Evolutionary conservation across 345 rosid species (phyloP), one percentile per base, ranked within the genome.

Genomic region (Populus pruinosa): DNA sequence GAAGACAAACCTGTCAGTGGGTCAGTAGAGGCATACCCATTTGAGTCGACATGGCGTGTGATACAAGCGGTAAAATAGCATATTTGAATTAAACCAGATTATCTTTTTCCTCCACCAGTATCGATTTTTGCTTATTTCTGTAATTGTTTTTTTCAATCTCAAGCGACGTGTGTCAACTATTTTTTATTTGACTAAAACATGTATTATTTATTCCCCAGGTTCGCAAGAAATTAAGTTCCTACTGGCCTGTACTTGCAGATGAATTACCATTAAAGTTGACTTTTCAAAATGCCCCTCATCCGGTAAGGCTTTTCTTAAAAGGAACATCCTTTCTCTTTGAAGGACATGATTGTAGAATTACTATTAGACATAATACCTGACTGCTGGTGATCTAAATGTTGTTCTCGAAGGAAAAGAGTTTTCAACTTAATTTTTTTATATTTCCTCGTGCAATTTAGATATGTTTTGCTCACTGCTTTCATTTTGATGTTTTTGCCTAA

Each of bases 1-100:
- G 97, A 88, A 59, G 85, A 82, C 73, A 85, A 89, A 76, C 80
- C 79, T 72, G 71, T 81, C 65, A 44, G 82, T 53, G 91, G 89
- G 78, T 90, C 91, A 70, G 82, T 80, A 36, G 90, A 95, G 81
- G 91, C 89, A 65, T 89, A 90, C 83, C 97, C 99, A 70, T 91
- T 92, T 71, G 96, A 91, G 80, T 90, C 99, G 62, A 91, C 99
- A 33, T 92, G 96, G 97, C 89, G 90, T 75, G 94, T 92, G 69
- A 92, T 95, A 79, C 81, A 87, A 85, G 89, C 70, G 83, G 98
- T 93, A 89, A 83, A 76, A 75, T 78, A 38, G 72, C 36, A 7
- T 29, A 3, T 44, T 13, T 44, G 16, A 44, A 13, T 13, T 44
- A 14, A 44, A 44, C 50, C 11, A 13, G 18, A 47, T 47, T 47